phyloP scores from a whole-genome alignment of 306 rosid genomes.

The Crataegus laevigata region DNA sequence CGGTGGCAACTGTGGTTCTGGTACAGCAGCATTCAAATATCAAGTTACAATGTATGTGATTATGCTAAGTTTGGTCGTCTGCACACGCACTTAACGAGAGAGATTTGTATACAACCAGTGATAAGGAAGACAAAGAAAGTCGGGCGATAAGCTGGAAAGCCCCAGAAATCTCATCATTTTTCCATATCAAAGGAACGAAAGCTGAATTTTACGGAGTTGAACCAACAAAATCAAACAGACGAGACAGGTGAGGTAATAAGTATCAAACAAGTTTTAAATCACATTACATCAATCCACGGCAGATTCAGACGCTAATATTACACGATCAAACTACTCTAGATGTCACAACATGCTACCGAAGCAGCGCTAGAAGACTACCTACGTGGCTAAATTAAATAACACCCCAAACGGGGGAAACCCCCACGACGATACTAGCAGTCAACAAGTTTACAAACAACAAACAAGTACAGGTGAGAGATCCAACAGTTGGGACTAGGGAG shows the following conservation, averaged over 20 bases:
- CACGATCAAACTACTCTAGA: slow-evolving; percentile 40
- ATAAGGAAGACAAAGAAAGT: no score
- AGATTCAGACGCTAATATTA: slow-evolving; percentile 30
- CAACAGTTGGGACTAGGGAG: slow-evolving; percentile 25
- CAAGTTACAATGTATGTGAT: no score
- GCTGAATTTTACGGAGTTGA: not conserved
- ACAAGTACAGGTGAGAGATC: slow-evolving; percentile 16
- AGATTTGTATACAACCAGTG: no score
- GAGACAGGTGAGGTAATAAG: not conserved
- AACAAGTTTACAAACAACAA: slow-evolving; percentile 38
- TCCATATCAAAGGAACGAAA: not conserved
- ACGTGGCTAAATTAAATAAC: slow-evolving; percentile 33
- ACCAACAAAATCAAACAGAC: not conserved
- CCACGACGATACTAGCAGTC: slow-evolving; percentile 20
- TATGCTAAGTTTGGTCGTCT: no score
- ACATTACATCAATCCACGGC: slow-evolving; percentile 34
- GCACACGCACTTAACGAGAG: no score
- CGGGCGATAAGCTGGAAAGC: no score
- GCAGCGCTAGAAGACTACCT: slow-evolving; percentile 27
- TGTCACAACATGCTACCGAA: slow-evolving; percentile 21
- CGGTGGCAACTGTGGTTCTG: no score
- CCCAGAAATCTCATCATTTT: no score
- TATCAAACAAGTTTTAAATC: slow-evolving; percentile 16
- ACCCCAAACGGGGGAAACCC: slow-evolving; percentile 16
- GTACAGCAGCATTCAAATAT: no score